These are phyloP conservation scores for Tetracentron sinense DNA, from an alignment of 164 flowering plant genomes.

Conservation along the genomic window DNA sequence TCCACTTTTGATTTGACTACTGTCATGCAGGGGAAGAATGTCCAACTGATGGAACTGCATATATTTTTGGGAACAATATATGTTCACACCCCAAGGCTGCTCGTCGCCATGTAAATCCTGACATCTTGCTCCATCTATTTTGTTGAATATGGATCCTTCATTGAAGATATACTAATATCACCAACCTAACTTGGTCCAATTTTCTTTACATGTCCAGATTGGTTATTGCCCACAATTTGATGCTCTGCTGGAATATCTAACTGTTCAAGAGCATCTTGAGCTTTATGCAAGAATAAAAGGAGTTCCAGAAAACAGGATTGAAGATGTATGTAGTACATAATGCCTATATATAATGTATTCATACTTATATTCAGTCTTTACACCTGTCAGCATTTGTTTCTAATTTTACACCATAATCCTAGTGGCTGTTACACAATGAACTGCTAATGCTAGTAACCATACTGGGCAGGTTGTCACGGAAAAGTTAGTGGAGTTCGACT, in stretches of 20 bases:
- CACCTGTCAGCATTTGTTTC: too few relatives aligned
- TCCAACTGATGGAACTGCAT: slow-evolving; percentile 89
- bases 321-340: slow-evolving; percentile 46
- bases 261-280: slow-evolving; percentile 91
- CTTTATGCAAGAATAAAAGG: slow-evolving; percentile 96
- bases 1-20: background rate
- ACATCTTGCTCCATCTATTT: slow-evolving; percentile 4
- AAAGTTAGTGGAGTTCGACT: slow-evolving; percentile 85
- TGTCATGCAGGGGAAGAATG: slow-evolving; percentile 69
- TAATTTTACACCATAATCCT: background rate
- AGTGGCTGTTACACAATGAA: background rate
- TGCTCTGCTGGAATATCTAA: slow-evolving; percentile 77
- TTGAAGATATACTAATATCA: background rate
- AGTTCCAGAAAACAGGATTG: slow-evolving; percentile 57
- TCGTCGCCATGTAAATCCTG: slow-evolving; percentile 65
- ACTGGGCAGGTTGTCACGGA: slow-evolving; percentile 72
- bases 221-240: slow-evolving; percentile 99
- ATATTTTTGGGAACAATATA: slow-evolving; percentile 83
- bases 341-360: background rate
- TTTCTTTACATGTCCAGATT: slow-evolving; percentile 43
- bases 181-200: slow-evolving; percentile 6
- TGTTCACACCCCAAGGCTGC: slow-evolving; percentile 76
- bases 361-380: background rate
- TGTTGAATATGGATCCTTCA: slow-evolving; percentile 4
- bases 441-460: slow-evolving; percentile 5